Evolutionary conservation across 371 early-diverging fungal species (phyloP).

Genomic region (Mortierella sp.): DNA sequence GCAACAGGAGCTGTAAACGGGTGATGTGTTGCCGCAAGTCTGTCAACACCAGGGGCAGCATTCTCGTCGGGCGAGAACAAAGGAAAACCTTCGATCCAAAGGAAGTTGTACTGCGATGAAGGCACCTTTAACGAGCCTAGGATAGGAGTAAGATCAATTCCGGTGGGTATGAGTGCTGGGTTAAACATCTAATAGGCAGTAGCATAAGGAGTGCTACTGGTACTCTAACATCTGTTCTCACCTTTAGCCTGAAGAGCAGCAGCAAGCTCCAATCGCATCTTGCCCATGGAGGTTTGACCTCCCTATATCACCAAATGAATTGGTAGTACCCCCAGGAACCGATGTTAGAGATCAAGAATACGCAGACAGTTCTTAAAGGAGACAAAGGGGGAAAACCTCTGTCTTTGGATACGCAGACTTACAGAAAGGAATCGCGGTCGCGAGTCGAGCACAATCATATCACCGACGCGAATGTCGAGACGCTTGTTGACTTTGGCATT

Average conservation of each 20-base stretch:
- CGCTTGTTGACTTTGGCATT: constrained; percentile 42
- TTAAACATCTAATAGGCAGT: background rate
- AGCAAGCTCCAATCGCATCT: constrained; percentile 71
- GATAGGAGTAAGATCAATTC: background rate
- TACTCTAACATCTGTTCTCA: background rate
- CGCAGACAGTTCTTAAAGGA: too few relatives aligned
- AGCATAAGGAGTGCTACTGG: background rate
- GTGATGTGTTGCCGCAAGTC: constrained; percentile 84
- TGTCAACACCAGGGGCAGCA: background rate
- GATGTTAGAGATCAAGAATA: too few relatives aligned
- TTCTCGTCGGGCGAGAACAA: constrained; percentile 79
- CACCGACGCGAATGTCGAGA: constrained; percentile 62
- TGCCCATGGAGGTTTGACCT: constrained; percentile 83
- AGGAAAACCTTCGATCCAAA: constrained; percentile 93
- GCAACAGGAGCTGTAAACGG: constrained; percentile 91
- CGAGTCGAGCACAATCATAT: constrained; percentile 68
- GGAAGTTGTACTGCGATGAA: constrained; percentile 68
- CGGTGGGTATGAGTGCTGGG: background rate
- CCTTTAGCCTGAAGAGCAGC: constrained; percentile 68
- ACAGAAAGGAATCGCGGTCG: constrained; percentile 66
- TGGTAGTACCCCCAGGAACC: too few relatives aligned
- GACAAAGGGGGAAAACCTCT: too few relatives aligned
- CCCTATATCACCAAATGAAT: constrained; percentile 52
- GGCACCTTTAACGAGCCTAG: constrained; percentile 59
- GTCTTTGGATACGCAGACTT: too few relatives aligned